Base-by-base conservation (phyloP, 805 yeast genomes). In the Blastobotrys peoriensis region DNA sequence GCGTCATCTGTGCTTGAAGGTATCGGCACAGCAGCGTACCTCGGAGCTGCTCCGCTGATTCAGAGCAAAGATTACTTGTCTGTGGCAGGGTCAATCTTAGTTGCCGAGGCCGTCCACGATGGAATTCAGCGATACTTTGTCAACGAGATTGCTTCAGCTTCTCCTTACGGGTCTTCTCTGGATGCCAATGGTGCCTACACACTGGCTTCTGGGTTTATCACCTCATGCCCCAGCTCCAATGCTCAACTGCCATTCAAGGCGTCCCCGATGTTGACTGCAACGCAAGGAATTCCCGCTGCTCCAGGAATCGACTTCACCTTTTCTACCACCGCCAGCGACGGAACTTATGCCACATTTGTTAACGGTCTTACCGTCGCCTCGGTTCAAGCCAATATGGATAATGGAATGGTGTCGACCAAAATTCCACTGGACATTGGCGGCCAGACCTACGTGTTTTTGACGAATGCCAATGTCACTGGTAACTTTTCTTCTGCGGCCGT, bases 1-100 rank as follows among this genome's bases (percentile, higher is more conserved):
- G 17, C 38, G n/a, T 42, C 45, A 10, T 36, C 45, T 21, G 42
- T 38, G 3, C 19, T 43, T 3, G 45, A 43, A 18, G 45, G 45
- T 4, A 43, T 43, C 20, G 45, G 45, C 17, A 3, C 36, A 4
- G 34, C 45, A 3, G 45, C 45, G 3, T 43, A 43, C 33, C 45
- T 43, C 15, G 45, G 45, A 10, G 45, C 45, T 33, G 45, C 45
- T 18, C 42, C 45, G 10, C 19, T 30, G 5, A 43, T 43, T 16
- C 15, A 18, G 16, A 28, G 19, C 20, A 37, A 37, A 27, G 41
- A 4, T 6, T 43, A 43, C 17, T 23, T 43, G 25, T 18, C 19
- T 19, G 42, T 38, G 10, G 45, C 45, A 8, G 45, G 42, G 8
- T 36, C 45, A 3, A 43, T 43, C 19, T 30, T 43, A 3, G 45